These are phyloP conservation scores for Blastocystis sp. DNA, from an alignment of 352 stramenopile genomes.

Conservation along the genomic window DNA sequence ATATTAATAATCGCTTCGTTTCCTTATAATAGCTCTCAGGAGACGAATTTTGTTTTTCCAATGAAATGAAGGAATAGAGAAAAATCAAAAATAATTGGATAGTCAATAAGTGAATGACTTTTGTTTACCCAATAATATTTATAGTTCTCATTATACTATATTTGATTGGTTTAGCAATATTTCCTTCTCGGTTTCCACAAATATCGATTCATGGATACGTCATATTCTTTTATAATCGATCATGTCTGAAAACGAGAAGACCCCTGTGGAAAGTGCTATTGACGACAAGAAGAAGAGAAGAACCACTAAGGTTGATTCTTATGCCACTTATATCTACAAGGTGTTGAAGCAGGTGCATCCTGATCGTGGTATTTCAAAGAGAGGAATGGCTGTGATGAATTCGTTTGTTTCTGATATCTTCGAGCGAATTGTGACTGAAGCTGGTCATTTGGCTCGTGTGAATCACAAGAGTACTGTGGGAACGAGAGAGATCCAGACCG, in stretches of 20 bases:
- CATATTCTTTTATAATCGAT: slow-evolving; percentile 28
- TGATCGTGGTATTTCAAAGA: slow-evolving; percentile 74
- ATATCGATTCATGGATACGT: neutral
- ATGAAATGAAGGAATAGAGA: neutral
- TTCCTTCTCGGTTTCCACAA: neutral
- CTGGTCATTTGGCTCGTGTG: slow-evolving; percentile 89
- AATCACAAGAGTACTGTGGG: slow-evolving; percentile 97
- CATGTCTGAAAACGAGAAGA: slow-evolving; percentile 27
- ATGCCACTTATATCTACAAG: slow-evolving; percentile 80
- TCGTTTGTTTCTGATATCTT: slow-evolving; percentile 99
- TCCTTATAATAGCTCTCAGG: neutral
- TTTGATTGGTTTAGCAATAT: neutral
- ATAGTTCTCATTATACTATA: neutral
- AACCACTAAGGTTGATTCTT: slow-evolving; percentile 77
- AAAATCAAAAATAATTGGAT: neutral
- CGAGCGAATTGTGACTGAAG: slow-evolving; percentile 91
- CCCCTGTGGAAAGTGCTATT: neutral
- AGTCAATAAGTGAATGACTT: neutral
- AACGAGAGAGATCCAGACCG: slow-evolving; percentile 92
- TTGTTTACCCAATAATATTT: neutral
- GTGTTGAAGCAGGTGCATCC: slow-evolving; percentile 75
- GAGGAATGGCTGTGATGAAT: slow-evolving; percentile 82
- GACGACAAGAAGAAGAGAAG: slow-evolving; percentile 76
- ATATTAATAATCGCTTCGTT: neutral
- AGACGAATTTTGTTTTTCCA: slow-evolving; percentile 2